These are phyloP conservation scores for Debaryomyces coudertii DNA, from an alignment of 1,139 yeast species.

Conservation along the genomic window DNA sequence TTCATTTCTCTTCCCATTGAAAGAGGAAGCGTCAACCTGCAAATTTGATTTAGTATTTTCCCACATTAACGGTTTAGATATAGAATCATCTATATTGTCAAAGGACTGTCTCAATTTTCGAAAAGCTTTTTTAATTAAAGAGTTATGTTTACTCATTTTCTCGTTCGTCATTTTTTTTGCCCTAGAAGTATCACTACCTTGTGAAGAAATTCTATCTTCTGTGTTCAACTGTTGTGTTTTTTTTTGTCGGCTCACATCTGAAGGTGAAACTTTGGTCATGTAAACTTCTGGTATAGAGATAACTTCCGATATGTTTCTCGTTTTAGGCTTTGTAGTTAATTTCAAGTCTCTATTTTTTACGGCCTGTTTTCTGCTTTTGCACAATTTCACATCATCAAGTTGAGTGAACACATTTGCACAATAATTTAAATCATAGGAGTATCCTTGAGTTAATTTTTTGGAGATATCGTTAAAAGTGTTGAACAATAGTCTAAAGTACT, in stretches of 20 bases:
- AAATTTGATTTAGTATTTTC: background rate
- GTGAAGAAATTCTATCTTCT: background rate
- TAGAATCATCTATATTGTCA: constrained; percentile 1
- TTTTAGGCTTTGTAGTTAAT: background rate
- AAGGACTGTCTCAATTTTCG: constrained; percentile 18
- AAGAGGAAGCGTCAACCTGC: background rate
- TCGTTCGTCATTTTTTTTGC: background rate
- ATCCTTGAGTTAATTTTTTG: constrained; percentile 26
- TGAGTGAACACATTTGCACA: constrained; percentile 18
- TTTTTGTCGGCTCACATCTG: background rate
- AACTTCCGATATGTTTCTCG: constrained; percentile 9
- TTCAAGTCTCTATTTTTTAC: background rate
- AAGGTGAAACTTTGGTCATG: background rate
- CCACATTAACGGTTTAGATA: background rate
- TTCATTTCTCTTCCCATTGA: constrained; percentile 7
- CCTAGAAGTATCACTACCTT: background rate
- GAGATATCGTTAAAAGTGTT: constrained; percentile 28
- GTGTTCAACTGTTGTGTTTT: background rate
- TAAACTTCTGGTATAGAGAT: constrained; percentile 14
- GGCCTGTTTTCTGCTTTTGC: background rate
- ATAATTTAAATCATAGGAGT: constrained; percentile 28
- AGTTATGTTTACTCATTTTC: constrained; percentile 9
- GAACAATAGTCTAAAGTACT: constrained; percentile 25
- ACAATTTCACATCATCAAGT: background rate
- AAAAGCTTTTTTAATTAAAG: constrained; percentile 25